These are phyloP conservation scores for Monosporozyma yasuniensis DNA, from an alignment of 805 yeast genomes.

Conservation along the genomic window DNA sequence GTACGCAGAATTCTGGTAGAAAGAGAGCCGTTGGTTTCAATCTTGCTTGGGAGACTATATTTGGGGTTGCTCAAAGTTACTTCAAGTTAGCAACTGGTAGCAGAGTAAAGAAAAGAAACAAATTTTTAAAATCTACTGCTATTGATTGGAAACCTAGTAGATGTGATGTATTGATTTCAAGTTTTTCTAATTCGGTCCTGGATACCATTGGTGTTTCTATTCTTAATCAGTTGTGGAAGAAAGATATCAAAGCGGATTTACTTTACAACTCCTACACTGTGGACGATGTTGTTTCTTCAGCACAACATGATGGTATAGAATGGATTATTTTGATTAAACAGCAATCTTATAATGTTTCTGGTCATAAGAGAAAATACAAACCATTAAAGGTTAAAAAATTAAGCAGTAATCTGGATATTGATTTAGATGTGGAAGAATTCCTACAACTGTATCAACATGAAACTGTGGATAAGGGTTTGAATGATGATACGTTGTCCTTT, in stretches of 20 bases:
- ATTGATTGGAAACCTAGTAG: constrained; percentile 48
- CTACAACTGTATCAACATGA: constrained; percentile 36
- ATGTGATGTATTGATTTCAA: constrained; percentile 75
- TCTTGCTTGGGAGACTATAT: constrained; percentile 61
- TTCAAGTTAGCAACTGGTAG: constrained; percentile 32
- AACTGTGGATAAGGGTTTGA: constrained; percentile 7
- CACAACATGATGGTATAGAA: constrained; percentile 60
- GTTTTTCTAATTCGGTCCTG: constrained; percentile 50
- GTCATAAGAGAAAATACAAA: constrained; percentile 49
- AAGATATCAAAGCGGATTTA: constrained; percentile 72
- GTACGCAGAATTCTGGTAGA: constrained; percentile 26
- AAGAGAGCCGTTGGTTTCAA: constrained; percentile 80
- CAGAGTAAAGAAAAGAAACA: constrained; percentile 30
- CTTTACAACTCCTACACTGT: constrained; percentile 36
- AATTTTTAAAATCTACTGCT: constrained; percentile 28
- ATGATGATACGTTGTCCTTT: constrained; percentile 10
- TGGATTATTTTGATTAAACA: constrained; percentile 77
- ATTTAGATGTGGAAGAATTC: constrained; percentile 64
- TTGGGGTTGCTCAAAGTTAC: constrained; percentile 41
- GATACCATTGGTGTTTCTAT: constrained; percentile 56
- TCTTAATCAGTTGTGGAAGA: constrained; percentile 59
- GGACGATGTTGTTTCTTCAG: constrained; percentile 60
- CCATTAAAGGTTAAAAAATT: constrained; percentile 67
- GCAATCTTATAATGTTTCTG: constrained; percentile 30
- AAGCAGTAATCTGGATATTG: constrained; percentile 53